phyloP scores from a whole-genome alignment of 164 flowering plant species.

The Macadamia integrifolia region DNA sequence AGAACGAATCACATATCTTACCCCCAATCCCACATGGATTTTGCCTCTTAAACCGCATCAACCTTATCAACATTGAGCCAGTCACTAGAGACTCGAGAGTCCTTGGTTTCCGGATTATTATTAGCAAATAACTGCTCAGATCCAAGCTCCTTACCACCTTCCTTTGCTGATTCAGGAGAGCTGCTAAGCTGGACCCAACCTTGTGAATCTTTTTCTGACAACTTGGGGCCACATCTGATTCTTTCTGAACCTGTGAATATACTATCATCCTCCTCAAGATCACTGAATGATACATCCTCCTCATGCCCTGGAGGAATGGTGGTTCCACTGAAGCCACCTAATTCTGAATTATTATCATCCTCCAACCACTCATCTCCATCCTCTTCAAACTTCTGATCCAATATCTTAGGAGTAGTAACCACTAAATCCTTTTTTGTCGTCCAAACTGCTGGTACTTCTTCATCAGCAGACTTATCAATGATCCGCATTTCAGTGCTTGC shows the following conservation, averaged over 20 bases:
- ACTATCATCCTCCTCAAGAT: constrained; percentile 71
- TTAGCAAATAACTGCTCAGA: constrained; percentile 22
- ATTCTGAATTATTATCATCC: constrained; percentile 51
- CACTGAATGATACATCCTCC: constrained; percentile 94
- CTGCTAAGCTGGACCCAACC: constrained; percentile 73
- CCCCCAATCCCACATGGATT: background rate
- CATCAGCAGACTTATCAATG: constrained; percentile 57
- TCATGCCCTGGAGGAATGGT: constrained; percentile 42
- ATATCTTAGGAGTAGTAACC: constrained; percentile 25
- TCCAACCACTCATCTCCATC: constrained; percentile 83
- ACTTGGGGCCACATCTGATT: constrained; percentile 35
- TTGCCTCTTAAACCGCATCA: constrained; percentile 28
- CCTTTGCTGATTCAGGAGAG: constrained; percentile 36
- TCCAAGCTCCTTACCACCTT: constrained; percentile 18
- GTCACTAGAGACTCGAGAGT: constrained; percentile 60
- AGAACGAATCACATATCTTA: constrained; percentile 1
- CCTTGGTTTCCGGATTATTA: constrained; percentile 33
- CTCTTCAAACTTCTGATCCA: constrained; percentile 41
- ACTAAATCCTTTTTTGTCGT: constrained; percentile 24
- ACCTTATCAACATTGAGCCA: constrained; percentile 79
- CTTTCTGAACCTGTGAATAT: constrained; percentile 38
- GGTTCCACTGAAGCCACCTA: constrained; percentile 33
- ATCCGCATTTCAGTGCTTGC: constrained; percentile 37
- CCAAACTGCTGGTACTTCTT: constrained; percentile 39
- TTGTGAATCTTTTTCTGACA: constrained; percentile 48